phyloP scores from a whole-genome alignment of 2,329 filamentous ascomycete genomes.

The Sclerotinia subarctica region DNA sequence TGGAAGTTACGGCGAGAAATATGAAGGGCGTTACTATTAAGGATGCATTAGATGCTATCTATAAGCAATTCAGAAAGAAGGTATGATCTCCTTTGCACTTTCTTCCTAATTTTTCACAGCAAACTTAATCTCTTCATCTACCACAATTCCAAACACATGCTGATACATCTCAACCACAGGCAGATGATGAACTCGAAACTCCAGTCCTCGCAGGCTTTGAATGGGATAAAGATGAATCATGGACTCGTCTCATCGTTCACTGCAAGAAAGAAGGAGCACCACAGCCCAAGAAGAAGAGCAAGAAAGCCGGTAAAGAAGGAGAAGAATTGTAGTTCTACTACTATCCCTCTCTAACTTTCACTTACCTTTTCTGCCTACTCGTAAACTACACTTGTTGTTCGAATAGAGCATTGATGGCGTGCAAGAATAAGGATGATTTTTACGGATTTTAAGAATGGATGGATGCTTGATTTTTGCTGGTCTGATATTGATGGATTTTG shows the following conservation, averaged over 20 bases:
- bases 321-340: conserved; percentile 30
- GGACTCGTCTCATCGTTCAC: conserved; percentile 83
- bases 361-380: conserved; percentile 13
- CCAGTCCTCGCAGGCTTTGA: conserved; percentile 92
- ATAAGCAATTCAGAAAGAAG: conserved; percentile 97
- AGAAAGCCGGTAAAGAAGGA: conserved; percentile 50
- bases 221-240: conserved; percentile 92
- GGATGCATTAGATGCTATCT: conserved; percentile 90
- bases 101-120: background rate
- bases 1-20: conserved; percentile 86
- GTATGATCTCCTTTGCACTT: conserved; percentile 45
- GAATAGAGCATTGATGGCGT: conserved; percentile 14
- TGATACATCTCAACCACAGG: conserved; percentile 48
- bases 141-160: conserved; percentile 23
- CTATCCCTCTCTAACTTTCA: background rate
- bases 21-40: conserved; percentile 95
- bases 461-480: background rate
- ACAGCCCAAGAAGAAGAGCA: conserved; percentile 62
- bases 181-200: conserved; percentile 84
- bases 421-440: conserved; percentile 1
- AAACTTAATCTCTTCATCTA: background rate
- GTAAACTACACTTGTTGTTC: conserved; percentile 13
- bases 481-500: background rate
- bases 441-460: background rate
- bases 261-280: conserved; percentile 68